phyloP scores from a whole-genome alignment of 306 rosid genomes.

The Lablab purpureus region DNA sequence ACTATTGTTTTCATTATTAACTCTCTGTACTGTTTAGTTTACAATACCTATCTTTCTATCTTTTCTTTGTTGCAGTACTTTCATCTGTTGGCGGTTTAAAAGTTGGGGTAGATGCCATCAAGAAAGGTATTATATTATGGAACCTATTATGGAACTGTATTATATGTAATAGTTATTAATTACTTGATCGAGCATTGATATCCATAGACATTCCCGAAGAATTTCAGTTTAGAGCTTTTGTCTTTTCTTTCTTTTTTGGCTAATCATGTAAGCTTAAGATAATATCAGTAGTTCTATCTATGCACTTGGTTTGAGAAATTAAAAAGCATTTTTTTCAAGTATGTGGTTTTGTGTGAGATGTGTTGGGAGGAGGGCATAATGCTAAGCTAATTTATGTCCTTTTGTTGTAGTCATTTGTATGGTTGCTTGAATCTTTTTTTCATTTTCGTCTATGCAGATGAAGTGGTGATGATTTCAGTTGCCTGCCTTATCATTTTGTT shows the following conservation, averaged over 20 bases:
- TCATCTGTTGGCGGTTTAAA: conserved; percentile 94
- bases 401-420: conserved; percentile 22
- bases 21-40: conserved; percentile 20
- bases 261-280: conserved; percentile 11
- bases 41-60: conserved; percentile 40
- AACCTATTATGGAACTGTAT: conserved; percentile 28
- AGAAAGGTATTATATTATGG: conserved; percentile 77
- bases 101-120: conserved; percentile 76
- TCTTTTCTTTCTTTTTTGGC: neutral
- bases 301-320: conserved; percentile 1
- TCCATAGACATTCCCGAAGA: conserved; percentile 6
- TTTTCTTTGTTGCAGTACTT: conserved; percentile 67
- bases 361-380: neutral
- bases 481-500: conserved; percentile 83
- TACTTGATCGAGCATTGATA: conserved; percentile 26
- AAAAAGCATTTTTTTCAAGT: neutral
- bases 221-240: conserved; percentile 14
- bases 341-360: neutral
- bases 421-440: conserved; percentile 38
- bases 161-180: conserved; percentile 19
- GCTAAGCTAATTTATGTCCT: conserved; percentile 1
- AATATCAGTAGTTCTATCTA: conserved; percentile 8
- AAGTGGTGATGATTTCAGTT: conserved; percentile 92
- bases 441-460: conserved; percentile 67
- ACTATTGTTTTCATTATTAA: conserved; percentile 18